Evolutionary conservation across 2,329 filamentous ascomycete genomes (phyloP).

Genomic region (Tolypocladium cylindrosporum): DNA sequence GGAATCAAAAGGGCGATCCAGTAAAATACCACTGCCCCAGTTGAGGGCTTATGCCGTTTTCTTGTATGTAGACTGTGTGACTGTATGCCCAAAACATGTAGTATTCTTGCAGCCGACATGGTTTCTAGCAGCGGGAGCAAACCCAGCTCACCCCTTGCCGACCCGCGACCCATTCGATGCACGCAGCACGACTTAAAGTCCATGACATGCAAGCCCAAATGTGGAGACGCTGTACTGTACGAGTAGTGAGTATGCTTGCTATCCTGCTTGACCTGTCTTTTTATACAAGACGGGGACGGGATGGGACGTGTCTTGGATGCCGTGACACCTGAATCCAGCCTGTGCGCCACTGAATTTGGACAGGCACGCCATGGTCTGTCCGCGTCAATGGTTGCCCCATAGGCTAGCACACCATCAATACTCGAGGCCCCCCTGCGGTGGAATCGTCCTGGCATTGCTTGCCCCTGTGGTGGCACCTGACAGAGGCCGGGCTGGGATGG

Average conservation of each 20-base stretch:
- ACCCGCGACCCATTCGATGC: not conserved
- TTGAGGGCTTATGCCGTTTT: no score
- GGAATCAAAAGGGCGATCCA: not conserved
- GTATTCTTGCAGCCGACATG: not conserved
- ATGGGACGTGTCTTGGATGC: not conserved
- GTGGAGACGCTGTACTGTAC: not conserved
- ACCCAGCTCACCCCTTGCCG: not conserved
- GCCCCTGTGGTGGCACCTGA: not conserved
- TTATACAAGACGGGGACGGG: no score
- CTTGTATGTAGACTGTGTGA: no score
- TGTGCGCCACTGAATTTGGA: not conserved
- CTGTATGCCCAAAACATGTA: not conserved
- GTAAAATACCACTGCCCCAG: not conserved
- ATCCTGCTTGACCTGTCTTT: not conserved
- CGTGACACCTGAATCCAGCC: not conserved
- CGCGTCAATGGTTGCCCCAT: not conserved
- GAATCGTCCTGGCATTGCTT: not conserved
- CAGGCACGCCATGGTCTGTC: not conserved
- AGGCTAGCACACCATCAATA: not conserved
- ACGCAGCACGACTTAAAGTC: not conserved
- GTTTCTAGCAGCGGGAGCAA: not conserved
- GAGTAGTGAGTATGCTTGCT: not conserved
- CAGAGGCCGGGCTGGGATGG: not conserved
- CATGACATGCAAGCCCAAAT: not conserved
- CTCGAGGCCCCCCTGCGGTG: not conserved